Conservation (phyloP, 2,329 filamentous ascomycete species). For the Delphinella strobiligena region DNA sequence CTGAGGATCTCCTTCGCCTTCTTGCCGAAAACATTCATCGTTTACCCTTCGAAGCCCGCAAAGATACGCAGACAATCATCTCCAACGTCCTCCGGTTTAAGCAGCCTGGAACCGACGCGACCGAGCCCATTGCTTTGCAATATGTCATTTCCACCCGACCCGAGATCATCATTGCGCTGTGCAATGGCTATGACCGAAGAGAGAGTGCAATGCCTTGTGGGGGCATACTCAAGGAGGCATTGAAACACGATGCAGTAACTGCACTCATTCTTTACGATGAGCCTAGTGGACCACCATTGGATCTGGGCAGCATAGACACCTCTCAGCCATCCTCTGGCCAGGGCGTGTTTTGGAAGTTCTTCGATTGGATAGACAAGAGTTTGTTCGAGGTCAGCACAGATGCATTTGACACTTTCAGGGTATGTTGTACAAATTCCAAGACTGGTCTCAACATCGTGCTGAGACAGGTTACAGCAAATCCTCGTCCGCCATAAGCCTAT, state of each 20-base stretch:
- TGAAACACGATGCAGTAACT: constrained; percentile 83
- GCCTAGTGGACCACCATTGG: constrained; percentile 62
- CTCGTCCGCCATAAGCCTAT: constrained; percentile 88
- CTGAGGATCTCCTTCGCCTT: constrained; percentile 77
- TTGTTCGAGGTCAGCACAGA: constrained; percentile 95
- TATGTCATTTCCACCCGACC: constrained; percentile 80
- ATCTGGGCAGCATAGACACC: constrained; percentile 65
- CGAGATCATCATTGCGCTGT: constrained; percentile 77
- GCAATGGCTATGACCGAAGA: constrained; percentile 77
- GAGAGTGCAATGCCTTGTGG: constrained; percentile 89
- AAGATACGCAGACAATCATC: constrained; percentile 91
- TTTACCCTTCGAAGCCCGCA: constrained; percentile 89
- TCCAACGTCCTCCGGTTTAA: constrained; percentile 90
- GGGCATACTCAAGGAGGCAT: constrained; percentile 74
- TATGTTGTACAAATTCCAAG: constrained; percentile 31
- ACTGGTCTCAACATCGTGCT: not conserved
- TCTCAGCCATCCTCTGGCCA: constrained; percentile 63
- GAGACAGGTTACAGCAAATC: constrained; percentile 53
- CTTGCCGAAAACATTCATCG: constrained; percentile 73
- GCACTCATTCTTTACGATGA: constrained; percentile 91
- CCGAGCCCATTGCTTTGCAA: constrained; percentile 72
- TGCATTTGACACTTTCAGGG: constrained; percentile 92
- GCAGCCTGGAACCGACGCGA: constrained; percentile 49
- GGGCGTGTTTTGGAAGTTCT: constrained; percentile 93
- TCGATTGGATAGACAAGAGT: constrained; percentile 92